Conservation (phyloP, 768 basidiomycete species). For the Leccinum subgranulosum region DNA sequence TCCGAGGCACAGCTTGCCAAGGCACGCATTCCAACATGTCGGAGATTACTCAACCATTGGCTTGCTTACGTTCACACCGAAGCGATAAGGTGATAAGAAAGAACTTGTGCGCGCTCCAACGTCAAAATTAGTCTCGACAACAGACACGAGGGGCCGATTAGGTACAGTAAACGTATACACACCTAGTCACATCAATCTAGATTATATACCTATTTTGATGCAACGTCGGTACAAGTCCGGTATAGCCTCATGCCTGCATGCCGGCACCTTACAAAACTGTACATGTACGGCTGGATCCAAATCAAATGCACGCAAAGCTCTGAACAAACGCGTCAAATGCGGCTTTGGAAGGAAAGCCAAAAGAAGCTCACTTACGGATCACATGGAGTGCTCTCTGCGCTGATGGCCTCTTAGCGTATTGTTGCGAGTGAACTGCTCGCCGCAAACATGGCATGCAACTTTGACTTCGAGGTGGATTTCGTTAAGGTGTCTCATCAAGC, state of each 20-base stretch:
- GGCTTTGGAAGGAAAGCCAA: neutral
- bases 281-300: neutral
- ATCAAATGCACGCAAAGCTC: neutral
- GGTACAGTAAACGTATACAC: neutral
- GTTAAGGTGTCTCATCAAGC: conserved; percentile 25
- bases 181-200: neutral
- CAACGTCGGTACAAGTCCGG: conserved; percentile 1
- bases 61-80: neutral
- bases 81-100: conserved; percentile 12
- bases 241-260: neutral
- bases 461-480: conserved; percentile 23
- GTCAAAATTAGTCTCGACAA: neutral
- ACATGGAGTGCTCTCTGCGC: conserved; percentile 8
- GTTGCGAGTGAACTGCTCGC: conserved; percentile 25
- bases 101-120: neutral
- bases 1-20: conserved; percentile 21
- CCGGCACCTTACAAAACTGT: neutral
- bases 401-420: conserved; percentile 19
- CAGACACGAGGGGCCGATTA: conserved; percentile 11
- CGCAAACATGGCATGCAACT: conserved; percentile 14
- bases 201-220: neutral
- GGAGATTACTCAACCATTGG: neutral
- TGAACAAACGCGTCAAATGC: neutral
- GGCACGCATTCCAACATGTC: conserved; percentile 5
- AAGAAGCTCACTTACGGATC: neutral